These are phyloP conservation scores for Coemansia interrupta DNA, from an alignment of 192 early-diverging fungal species.

Conservation along the genomic window DNA sequence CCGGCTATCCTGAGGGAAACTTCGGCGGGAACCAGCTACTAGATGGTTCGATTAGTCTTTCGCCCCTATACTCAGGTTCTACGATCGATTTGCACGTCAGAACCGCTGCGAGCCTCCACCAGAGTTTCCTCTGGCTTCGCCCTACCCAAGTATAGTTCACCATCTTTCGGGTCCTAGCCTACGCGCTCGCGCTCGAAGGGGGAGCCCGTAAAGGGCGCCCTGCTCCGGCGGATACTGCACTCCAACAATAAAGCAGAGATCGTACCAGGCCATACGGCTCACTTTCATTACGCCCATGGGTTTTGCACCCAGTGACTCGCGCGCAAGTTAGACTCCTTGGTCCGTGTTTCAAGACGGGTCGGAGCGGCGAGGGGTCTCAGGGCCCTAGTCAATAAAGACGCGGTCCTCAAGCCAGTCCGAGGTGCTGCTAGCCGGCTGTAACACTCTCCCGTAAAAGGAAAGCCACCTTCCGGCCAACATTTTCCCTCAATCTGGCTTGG, in stretches of 20 bases:
- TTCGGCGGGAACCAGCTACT: slow-evolving; percentile 83
- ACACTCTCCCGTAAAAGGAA: slow-evolving; percentile 56
- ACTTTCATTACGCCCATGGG: slow-evolving; percentile 59
- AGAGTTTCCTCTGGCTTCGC: slow-evolving; percentile 78
- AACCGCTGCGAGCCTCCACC: slow-evolving; percentile 74
- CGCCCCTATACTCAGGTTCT: slow-evolving; percentile 78
- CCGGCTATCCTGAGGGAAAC: slow-evolving; percentile 81
- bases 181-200: slow-evolving; percentile 62
- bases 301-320: slow-evolving; percentile 63
- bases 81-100: slow-evolving; percentile 76
- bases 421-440: slow-evolving; percentile 53
- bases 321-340: slow-evolving; percentile 79
- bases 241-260: slow-evolving; percentile 17
- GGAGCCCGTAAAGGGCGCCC: slow-evolving; percentile 44
- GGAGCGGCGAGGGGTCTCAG: slow-evolving; percentile 65
- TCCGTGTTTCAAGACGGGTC: slow-evolving; percentile 81
- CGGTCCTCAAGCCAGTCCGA: slow-evolving; percentile 56
- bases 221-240: slow-evolving; percentile 57
- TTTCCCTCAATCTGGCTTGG: slow-evolving; percentile 56
- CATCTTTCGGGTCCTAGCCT: slow-evolving; percentile 78
- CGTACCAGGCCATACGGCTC: slow-evolving; percentile 32
- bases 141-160: slow-evolving; percentile 81
- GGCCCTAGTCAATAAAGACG: slow-evolving; percentile 42
- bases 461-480: slow-evolving; percentile 45
- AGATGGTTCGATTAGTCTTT: slow-evolving; percentile 84